These are phyloP conservation scores for Coemansia sp. DNA, from an alignment of 192 early-diverging fungal species.

Conservation along the genomic window DNA sequence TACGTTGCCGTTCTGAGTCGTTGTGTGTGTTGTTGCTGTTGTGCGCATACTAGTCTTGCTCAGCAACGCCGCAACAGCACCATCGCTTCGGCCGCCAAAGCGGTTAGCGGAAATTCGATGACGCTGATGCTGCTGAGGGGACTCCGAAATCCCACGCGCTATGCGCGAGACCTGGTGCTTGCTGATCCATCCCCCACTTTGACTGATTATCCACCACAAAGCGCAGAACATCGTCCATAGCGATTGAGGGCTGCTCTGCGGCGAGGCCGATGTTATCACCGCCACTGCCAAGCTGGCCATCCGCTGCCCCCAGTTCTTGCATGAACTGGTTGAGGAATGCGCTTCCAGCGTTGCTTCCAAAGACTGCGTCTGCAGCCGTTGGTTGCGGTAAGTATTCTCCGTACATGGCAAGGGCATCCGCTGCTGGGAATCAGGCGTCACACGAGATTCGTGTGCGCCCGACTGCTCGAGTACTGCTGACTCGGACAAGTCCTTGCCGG, in stretches of 20 bases:
- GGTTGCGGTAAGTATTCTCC: constrained; percentile 51
- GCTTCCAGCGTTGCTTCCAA: constrained; percentile 41
- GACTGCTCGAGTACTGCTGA: constrained; percentile 58
- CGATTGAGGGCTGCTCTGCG: constrained; percentile 44
- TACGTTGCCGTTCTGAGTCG: not conserved
- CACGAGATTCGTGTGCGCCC: constrained; percentile 45
- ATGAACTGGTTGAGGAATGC: constrained; percentile 52
- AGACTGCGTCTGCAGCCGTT: constrained; percentile 35
- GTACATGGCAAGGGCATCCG: constrained; percentile 53
- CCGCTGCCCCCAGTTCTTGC: constrained; percentile 52
- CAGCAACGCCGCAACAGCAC: constrained; percentile 4
- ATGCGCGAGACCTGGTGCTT: constrained; percentile 50
- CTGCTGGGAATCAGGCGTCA: constrained; percentile 54
- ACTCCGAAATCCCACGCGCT: constrained; percentile 55
- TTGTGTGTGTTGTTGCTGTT: not conserved
- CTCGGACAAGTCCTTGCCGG: constrained; percentile 58
- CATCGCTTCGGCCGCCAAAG: not conserved
- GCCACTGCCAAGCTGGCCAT: constrained; percentile 43
- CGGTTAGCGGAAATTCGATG: constrained; percentile 2
- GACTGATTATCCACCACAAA: constrained; percentile 54
- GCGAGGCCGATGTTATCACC: constrained; percentile 40
- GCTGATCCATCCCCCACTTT: constrained; percentile 54
- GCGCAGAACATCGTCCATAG: constrained; percentile 53
- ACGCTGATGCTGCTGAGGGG: constrained; percentile 16
- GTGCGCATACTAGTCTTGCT: not conserved